These are phyloP conservation scores for Periconia digitata DNA, from an alignment of 2,329 filamentous ascomycete species.

Conservation along the genomic window DNA sequence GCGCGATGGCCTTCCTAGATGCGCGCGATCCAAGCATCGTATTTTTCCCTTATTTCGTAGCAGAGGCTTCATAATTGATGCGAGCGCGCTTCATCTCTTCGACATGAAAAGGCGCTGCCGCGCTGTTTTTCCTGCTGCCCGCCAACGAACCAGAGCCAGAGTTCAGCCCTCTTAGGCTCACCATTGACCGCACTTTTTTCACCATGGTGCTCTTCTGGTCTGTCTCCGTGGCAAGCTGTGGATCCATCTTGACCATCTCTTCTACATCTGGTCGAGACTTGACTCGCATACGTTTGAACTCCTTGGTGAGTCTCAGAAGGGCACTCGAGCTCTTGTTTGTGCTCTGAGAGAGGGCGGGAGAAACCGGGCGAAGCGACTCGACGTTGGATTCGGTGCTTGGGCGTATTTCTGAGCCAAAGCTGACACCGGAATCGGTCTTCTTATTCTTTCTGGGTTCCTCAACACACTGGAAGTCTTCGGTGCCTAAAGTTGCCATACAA, in stretches of 20 bases:
- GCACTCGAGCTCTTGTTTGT: constrained; percentile 46
- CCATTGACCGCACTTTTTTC: constrained; percentile 41
- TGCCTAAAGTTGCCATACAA: constrained; percentile 51
- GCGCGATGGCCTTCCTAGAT: not conserved
- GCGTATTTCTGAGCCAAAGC: constrained; percentile 51
- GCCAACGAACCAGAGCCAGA: constrained; percentile 32
- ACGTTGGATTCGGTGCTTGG: constrained; percentile 31
- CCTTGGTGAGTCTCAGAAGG: constrained; percentile 62
- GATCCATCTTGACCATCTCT: constrained; percentile 44
- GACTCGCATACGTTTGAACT: constrained; percentile 60
- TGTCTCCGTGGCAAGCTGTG: constrained; percentile 17
- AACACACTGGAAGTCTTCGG: constrained; percentile 37
- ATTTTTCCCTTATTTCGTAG: not conserved
- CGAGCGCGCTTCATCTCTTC: constrained; percentile 42
- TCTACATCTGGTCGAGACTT: constrained; percentile 55
- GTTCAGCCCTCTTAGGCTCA: constrained; percentile 32
- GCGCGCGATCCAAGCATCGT: not conserved
- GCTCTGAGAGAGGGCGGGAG: constrained; percentile 18
- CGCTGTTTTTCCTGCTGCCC: constrained; percentile 36
- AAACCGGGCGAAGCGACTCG: constrained; percentile 26
- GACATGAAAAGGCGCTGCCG: constrained; percentile 35
- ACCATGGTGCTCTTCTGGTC: constrained; percentile 36
- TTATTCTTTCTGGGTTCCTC: constrained; percentile 48
- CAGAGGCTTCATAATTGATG: constrained; percentile 30
- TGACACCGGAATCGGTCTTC: constrained; percentile 66